phyloP scores from a whole-genome alignment of 73 alveolate species.

The Paramecium pentaurelia region DNA sequence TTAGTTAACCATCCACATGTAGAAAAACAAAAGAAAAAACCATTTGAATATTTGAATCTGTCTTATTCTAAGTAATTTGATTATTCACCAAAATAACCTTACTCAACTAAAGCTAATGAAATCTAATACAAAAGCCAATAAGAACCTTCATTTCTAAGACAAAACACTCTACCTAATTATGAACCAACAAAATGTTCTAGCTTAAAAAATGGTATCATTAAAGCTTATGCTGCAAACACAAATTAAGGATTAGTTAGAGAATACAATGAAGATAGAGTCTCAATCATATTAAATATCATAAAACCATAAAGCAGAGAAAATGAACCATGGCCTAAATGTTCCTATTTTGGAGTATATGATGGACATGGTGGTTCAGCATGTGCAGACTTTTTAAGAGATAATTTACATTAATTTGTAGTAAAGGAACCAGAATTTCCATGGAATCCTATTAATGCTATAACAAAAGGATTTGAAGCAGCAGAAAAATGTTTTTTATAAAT shows the following conservation, averaged over 20 bases:
- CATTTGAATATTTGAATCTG: background rate
- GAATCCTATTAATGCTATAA: conserved; percentile 83
- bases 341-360: conserved; percentile 97
- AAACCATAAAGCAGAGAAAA: conserved; percentile 64
- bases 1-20: background rate
- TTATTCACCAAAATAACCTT: background rate
- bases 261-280: conserved; percentile 95
- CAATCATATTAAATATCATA: conserved; percentile 82
- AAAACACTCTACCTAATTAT: conserved; percentile 20
- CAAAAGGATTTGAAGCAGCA: conserved; percentile 84
- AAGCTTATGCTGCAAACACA: conserved; percentile 94
- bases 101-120: background rate
- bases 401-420: conserved; percentile 77
- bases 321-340: conserved; percentile 88
- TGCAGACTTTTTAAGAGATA: conserved; percentile 92
- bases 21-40: background rate
- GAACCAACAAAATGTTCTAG: conserved; percentile 80
- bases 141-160: background rate
- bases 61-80: background rate
- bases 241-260: conserved; percentile 93
- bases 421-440: conserved; percentile 74
- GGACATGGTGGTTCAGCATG: conserved; percentile 98
- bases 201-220: conserved; percentile 77
- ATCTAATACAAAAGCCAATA: background rate
- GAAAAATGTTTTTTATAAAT: conserved; percentile 84